Percentiles rank a stretch among this genome's conserved stretches.
phyloP scores from a whole-genome alignment of 2,329 filamentous ascomycete genomes.

The Penicillium crustosum region DNA sequence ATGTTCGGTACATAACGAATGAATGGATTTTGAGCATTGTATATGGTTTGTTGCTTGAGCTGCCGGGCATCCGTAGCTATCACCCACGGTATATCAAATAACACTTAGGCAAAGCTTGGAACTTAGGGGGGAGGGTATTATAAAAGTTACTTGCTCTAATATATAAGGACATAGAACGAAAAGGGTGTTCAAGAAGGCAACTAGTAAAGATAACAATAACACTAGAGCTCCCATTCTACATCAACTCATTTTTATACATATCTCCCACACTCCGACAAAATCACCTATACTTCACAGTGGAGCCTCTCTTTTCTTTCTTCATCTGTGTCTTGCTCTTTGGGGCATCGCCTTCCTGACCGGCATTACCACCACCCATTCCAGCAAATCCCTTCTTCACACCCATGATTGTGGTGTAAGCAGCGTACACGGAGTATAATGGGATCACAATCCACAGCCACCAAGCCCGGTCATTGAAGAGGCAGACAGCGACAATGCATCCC shows the following conservation, averaged over 20 bases:
- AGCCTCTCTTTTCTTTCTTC: conserved; percentile 55
- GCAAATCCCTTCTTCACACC: conserved; percentile 48
- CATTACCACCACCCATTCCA: conserved; percentile 40
- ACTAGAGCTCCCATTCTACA: not conserved
- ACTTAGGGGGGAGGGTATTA: not conserved
- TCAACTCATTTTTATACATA: conserved; percentile 11
- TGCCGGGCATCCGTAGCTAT: not conserved
- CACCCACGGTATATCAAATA: not conserved
- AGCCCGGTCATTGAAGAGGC: conserved; percentile 76
- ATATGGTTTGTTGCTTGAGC: not conserved
- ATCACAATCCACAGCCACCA: conserved; percentile 63
- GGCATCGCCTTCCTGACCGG: conserved; percentile 23
- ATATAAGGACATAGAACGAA: not conserved
- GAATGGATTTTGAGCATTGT: not conserved
- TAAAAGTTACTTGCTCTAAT: not conserved
- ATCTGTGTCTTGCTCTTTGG: conserved; percentile 53
- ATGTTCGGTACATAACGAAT: conserved; percentile 20
- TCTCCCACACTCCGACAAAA: not conserved
- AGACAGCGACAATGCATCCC: conserved; percentile 69
- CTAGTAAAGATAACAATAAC: not conserved
- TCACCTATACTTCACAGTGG: conserved; percentile 45
- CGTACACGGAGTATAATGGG: conserved; percentile 50
- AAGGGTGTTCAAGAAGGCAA: not conserved
- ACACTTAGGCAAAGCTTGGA: not conserved
- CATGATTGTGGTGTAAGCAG: conserved; percentile 48